Percentiles rank a stretch among this genome's conserved stretches.
phyloP scores from a whole-genome alignment of 805 yeast species.

The Saturnispora diversa region DNA sequence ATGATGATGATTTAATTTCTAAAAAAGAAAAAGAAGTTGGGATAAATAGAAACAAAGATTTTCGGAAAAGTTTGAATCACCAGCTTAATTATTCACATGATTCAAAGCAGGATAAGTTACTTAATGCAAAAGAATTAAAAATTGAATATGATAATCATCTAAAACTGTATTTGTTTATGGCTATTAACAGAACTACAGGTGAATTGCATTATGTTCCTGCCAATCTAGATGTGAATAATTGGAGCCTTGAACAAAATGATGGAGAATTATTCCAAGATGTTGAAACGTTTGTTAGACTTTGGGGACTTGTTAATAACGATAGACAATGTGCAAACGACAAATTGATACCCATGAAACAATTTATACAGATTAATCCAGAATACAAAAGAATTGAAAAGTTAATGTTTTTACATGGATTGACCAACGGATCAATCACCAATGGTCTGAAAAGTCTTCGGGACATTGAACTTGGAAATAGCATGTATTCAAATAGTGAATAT shows the following conservation, averaged over 20 bases:
- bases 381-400: conserved; percentile 21
- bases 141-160: conserved; percentile 11
- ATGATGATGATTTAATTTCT: background rate
- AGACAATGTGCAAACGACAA: background rate
- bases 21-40: background rate
- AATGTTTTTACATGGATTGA: conserved; percentile 21
- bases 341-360: conserved; percentile 5
- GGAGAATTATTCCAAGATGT: conserved; percentile 28
- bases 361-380: conserved; percentile 1
- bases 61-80: conserved; percentile 3
- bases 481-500: background rate
- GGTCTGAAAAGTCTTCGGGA: no score
- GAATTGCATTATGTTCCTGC: conserved; percentile 29
- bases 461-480: background rate
- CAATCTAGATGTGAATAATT: conserved; percentile 28
- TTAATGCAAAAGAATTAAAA: conserved; percentile 1
- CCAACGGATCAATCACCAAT: conserved; percentile 21
- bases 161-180: conserved; percentile 22
- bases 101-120: background rate
- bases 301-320: conserved; percentile 15
- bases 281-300: conserved; percentile 21
- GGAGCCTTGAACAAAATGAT: conserved; percentile 30
- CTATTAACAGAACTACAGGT: conserved; percentile 29
- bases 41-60: conserved; percentile 1
- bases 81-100: background rate